Percentiles rank a stretch among this genome's conserved stretches.
These are phyloP conservation scores for Metschnikowia dekortorum DNA, from an alignment of 805 yeast genomes.

Conservation along the genomic window DNA sequence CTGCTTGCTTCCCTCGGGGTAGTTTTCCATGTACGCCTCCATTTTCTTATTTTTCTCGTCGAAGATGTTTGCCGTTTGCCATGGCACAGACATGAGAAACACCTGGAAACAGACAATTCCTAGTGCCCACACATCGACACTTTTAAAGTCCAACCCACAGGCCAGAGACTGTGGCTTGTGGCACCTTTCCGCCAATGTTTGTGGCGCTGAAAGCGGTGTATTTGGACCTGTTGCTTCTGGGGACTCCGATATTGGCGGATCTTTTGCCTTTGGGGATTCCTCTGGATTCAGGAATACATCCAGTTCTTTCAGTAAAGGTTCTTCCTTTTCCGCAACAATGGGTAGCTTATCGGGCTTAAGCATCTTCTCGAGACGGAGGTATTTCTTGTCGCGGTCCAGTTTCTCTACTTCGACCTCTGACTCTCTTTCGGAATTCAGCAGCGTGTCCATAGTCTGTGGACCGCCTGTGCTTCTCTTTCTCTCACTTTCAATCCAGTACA, in stretches of 20 bases:
- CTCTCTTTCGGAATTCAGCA: background rate
- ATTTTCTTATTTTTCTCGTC: slow-evolving; percentile 20
- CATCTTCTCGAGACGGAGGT: slow-evolving; percentile 1
- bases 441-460: background rate
- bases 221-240: too few species aligned
- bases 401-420: background rate
- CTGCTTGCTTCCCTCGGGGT: slow-evolving; percentile 23
- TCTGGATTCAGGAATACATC: too few species aligned
- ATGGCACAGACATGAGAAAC: slow-evolving; percentile 42
- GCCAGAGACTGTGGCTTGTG: background rate
- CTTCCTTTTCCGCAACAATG: background rate
- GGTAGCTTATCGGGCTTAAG: background rate
- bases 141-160: slow-evolving; percentile 23
- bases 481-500: slow-evolving; percentile 25
- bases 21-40: slow-evolving; percentile 22
- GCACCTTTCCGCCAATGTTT: background rate
- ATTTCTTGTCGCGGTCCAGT: slow-evolving; percentile 6
- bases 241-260: too few species aligned
- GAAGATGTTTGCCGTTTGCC: slow-evolving; percentile 37
- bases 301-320: background rate
- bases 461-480: background rate
- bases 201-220: background rate
- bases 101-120: slow-evolving; percentile 48
- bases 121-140: slow-evolving; percentile 49
- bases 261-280: too few species aligned